Percentiles rank a stretch among this genome's conserved stretches.
These are phyloP conservation scores for Nitzschia sp. DNA, from an alignment of 108 stramenopile species.

Conservation along the genomic window DNA sequence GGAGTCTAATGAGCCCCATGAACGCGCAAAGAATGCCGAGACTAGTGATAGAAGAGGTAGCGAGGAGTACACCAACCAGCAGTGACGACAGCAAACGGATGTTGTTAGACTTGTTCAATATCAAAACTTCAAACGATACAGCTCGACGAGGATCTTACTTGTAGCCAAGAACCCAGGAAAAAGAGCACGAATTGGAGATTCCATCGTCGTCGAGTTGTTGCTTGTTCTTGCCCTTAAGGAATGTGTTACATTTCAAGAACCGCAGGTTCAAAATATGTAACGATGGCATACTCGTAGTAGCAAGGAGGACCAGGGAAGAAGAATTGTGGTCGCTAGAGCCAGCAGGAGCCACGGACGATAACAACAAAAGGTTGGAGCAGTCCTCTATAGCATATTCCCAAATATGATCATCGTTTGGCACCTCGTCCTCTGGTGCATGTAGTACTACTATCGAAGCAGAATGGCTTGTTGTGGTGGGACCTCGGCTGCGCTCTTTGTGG, in stretches of 20 bases:
- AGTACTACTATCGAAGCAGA: neutral
- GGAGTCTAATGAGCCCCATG: neutral
- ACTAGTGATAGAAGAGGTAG: too few relatives aligned
- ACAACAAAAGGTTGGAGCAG: conserved; percentile 5
- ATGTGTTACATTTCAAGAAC: neutral
- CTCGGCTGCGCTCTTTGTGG: neutral
- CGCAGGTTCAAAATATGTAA: neutral
- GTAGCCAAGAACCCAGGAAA: conserved; percentile 1
- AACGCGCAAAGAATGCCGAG: conserved; percentile 4
- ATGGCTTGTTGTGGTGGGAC: too few relatives aligned
- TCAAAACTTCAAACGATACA: neutral
- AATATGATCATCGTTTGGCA: neutral
- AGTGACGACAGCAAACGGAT: too few relatives aligned
- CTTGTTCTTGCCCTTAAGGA: neutral
- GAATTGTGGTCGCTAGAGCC: neutral
- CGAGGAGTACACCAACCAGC: too few relatives aligned
- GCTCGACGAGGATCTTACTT: neutral
- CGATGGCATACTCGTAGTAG: neutral
- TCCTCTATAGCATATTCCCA: neutral
- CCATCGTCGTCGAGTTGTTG: neutral
- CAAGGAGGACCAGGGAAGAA: neutral
- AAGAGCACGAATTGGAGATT: neutral
- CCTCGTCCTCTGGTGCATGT: neutral
- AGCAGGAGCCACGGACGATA: neutral
- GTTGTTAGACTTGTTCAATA: too few relatives aligned